phyloP scores from a whole-genome alignment of 768 basidiomycete species.

The Russula olivacea region DNA sequence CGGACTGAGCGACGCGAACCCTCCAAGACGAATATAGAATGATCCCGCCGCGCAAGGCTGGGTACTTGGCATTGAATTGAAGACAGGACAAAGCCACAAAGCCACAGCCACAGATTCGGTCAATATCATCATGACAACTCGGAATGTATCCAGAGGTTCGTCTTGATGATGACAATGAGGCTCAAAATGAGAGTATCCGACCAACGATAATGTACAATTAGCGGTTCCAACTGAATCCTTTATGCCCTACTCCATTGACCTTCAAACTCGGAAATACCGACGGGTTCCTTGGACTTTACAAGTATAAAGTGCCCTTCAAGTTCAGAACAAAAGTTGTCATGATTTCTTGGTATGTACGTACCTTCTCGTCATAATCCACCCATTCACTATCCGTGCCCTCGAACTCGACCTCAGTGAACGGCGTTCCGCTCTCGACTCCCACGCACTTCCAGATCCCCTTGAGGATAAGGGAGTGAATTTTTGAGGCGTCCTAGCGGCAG shows the following conservation, averaged over 20 bases:
- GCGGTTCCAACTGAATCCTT: background rate
- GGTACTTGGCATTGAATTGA: too few relatives aligned
- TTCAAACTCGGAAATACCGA: slow-evolving; percentile 62
- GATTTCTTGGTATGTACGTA: slow-evolving; percentile 27
- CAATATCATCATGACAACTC: background rate
- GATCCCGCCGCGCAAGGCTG: too few relatives aligned
- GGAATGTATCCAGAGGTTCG: background rate
- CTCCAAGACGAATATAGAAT: background rate
- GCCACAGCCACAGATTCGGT: background rate
- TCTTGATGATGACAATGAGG: background rate
- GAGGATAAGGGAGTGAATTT: slow-evolving; percentile 2
- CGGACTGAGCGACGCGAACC: background rate
- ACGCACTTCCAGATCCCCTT: slow-evolving; percentile 77
- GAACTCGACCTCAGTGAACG: slow-evolving; percentile 63
- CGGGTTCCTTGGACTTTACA: slow-evolving; percentile 53
- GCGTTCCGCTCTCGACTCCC: slow-evolving; percentile 49
- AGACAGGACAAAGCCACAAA: background rate
- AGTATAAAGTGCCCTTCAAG: background rate
- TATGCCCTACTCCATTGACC: slow-evolving; percentile 64
- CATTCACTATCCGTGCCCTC: slow-evolving; percentile 52
- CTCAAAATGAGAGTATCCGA: background rate
- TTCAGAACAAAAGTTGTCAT: background rate
- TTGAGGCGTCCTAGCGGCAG: background rate
- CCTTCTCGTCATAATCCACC: slow-evolving; percentile 92
- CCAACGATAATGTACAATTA: slow-evolving; percentile 9